Percentiles rank a stretch among this genome's conserved stretches.
These are phyloP conservation scores for Kodamaea suecica DNA, from an alignment of 1,139 yeast species.

Conservation along the genomic window DNA sequence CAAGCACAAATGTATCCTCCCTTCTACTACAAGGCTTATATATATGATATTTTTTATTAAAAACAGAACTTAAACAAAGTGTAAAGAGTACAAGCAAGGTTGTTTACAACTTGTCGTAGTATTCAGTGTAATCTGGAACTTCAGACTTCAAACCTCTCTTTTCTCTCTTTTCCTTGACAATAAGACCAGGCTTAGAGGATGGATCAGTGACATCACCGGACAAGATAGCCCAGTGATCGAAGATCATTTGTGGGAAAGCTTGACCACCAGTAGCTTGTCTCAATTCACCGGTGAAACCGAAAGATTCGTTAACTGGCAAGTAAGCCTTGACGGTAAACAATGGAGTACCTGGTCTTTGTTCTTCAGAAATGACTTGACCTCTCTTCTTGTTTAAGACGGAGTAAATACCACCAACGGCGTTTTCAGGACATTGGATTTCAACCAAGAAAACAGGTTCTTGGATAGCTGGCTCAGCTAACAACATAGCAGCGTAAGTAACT, in stretches of 20 bases:
- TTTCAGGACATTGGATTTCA: slow-evolving; percentile 99
- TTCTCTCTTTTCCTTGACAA: slow-evolving; percentile 87
- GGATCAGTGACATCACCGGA: slow-evolving; percentile 92
- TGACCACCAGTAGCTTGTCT: slow-evolving; percentile 99
- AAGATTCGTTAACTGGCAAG: slow-evolving; percentile 99
- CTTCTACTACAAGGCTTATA: slow-evolving; percentile 1
- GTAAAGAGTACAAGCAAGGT: not conserved
- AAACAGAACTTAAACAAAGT: slow-evolving; percentile 3
- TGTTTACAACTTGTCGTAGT: slow-evolving; percentile 95
- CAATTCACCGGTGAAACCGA: slow-evolving; percentile 99
- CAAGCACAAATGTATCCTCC: too few relatives aligned
- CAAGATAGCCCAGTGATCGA: slow-evolving; percentile 96
- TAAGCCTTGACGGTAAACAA: slow-evolving; percentile 98
- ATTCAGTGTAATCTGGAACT: slow-evolving; percentile 99
- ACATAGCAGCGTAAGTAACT: slow-evolving; percentile 97
- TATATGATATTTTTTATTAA: slow-evolving; percentile 6
- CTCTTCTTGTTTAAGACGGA: slow-evolving; percentile 99
- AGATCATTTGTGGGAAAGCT: slow-evolving; percentile 99
- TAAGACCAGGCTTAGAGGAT: slow-evolving; percentile 89
- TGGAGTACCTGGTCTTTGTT: slow-evolving; percentile 99
- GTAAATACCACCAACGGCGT: slow-evolving; percentile 99
- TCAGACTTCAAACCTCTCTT: slow-evolving; percentile 96
- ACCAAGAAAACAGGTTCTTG: slow-evolving; percentile 99
- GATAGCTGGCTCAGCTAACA: slow-evolving; percentile 97
- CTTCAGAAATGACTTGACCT: slow-evolving; percentile 99